phyloP scores from a whole-genome alignment of 768 basidiomycete species.

The Crucibulum laeve region DNA sequence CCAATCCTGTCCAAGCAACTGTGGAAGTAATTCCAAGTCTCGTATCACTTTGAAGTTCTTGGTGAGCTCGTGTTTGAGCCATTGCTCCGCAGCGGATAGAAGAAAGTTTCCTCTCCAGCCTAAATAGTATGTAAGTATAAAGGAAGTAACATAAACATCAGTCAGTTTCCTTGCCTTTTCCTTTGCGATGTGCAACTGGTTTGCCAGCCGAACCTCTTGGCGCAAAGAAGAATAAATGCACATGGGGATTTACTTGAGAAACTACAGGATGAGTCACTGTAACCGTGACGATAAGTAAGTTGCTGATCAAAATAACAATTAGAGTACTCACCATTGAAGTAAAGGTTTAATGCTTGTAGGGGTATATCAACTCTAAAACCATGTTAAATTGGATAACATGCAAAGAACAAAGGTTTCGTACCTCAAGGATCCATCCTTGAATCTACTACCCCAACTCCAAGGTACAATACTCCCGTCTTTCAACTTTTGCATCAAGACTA shows the following conservation, averaged over 20 bases:
- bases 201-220: constrained; percentile 85
- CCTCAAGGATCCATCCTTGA: constrained; percentile 91
- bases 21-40: constrained; percentile 93
- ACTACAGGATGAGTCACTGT: constrained; percentile 90
- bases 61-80: constrained; percentile 90
- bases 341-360: constrained; percentile 80
- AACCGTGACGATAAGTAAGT: constrained; percentile 5
- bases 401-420: constrained; percentile 18
- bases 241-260: constrained; percentile 89
- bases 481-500: constrained; percentile 91
- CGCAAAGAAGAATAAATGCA: constrained; percentile 94
- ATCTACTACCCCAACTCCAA: constrained; percentile 93
- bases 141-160: background rate
- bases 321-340: constrained; percentile 66
- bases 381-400: background rate
- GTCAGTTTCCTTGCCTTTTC: constrained; percentile 56
- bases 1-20: constrained; percentile 92
- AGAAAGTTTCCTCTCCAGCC: constrained; percentile 97
- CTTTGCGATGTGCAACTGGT: constrained; percentile 91
- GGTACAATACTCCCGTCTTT: constrained; percentile 76
- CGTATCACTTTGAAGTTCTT: constrained; percentile 99
- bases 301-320: background rate
- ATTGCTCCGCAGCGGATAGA: constrained; percentile 89
- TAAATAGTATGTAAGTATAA: constrained; percentile 16
- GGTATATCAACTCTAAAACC: constrained; percentile 85